These are phyloP conservation scores for Albizia julibrissin DNA, from an alignment of 306 rosid genomes.

Conservation along the genomic window DNA sequence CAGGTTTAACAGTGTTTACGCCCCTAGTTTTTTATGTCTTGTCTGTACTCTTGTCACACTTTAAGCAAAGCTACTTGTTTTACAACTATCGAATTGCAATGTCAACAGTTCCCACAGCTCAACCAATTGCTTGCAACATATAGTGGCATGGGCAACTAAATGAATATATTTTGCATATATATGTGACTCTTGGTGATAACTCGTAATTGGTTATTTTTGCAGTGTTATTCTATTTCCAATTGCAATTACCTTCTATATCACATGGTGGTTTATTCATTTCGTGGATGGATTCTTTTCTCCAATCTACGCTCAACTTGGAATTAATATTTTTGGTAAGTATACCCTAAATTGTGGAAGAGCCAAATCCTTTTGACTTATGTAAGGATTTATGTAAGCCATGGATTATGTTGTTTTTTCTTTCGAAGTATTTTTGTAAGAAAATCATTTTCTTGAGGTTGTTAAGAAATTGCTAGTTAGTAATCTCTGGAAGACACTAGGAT, in stretches of 20 bases:
- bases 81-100: background rate
- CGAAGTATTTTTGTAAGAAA: background rate
- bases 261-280: conserved; percentile 97
- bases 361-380: background rate
- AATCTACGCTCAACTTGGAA: conserved; percentile 84
- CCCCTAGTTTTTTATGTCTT: background rate
- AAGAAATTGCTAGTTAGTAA: background rate
- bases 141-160: background rate
- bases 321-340: conserved; percentile 76
- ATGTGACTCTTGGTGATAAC: conserved; percentile 19
- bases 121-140: background rate
- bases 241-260: conserved; percentile 87
- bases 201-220: conserved; percentile 49
- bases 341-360: background rate
- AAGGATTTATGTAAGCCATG: background rate
- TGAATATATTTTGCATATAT: background rate
- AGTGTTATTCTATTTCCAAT: conserved; percentile 88
- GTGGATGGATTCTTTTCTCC: conserved; percentile 94
- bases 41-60: background rate
- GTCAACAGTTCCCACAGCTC: background rate
- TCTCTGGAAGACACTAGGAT: background rate
- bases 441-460: background rate
- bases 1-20: background rate
- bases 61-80: background rate
- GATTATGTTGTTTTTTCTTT: background rate